These are phyloP conservation scores for Inga leiocalycina DNA, from an alignment of 306 rosid genomes.

Conservation along the genomic window DNA sequence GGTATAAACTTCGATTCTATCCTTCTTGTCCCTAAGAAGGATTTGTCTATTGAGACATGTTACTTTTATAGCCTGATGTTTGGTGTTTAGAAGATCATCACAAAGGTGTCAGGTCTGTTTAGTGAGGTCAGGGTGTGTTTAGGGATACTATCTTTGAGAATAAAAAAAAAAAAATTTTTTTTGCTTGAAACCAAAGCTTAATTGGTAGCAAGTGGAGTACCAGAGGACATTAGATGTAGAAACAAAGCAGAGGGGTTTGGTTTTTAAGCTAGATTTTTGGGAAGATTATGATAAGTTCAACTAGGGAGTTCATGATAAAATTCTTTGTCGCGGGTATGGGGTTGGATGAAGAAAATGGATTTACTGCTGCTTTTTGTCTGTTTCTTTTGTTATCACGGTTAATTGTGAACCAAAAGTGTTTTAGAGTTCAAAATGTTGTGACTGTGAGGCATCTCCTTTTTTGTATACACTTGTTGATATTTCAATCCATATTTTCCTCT, in stretches of 20 bases:
- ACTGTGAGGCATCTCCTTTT: neutral
- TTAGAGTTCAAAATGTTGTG: neutral
- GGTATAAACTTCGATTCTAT: neutral
- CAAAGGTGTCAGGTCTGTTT: neutral
- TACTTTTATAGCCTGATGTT: neutral
- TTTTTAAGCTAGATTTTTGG: neutral
- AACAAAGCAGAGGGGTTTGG: neutral
- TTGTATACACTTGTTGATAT: neutral
- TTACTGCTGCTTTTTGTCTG: neutral
- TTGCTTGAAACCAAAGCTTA: neutral
- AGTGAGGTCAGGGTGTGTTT: neutral
- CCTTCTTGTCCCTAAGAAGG: neutral
- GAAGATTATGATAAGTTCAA: neutral
- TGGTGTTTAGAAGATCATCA: neutral
- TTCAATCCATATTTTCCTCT: constrained; percentile 22
- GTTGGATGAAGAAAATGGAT: neutral
- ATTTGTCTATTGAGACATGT: neutral
- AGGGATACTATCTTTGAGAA: neutral
- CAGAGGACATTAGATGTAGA: neutral
- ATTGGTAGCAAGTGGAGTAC: neutral
- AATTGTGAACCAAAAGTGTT: neutral
- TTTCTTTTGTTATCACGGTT: neutral
- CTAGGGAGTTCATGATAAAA: neutral
- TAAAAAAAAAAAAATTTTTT: neutral
- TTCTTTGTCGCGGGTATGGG: neutral